These are phyloP conservation scores for Trypanosoma cruzi DNA, from an alignment of 208 protist species.

Conservation along the genomic window DNA sequence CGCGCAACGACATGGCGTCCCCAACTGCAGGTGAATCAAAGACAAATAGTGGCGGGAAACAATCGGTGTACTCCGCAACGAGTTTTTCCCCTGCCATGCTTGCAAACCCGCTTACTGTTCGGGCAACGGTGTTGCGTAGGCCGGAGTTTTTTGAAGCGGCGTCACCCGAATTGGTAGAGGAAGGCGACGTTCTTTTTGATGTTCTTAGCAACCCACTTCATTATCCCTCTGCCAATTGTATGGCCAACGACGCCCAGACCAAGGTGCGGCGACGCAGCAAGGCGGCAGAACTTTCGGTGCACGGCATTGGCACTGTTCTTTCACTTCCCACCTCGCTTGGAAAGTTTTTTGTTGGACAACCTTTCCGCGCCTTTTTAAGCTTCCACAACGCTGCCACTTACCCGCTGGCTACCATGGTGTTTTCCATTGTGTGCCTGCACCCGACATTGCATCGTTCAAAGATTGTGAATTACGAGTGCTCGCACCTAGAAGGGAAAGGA, in stretches of 20 bases:
- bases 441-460: conserved; percentile 24
- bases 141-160: conserved; percentile 39
- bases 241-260: not conserved
- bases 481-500: conserved; percentile 21
- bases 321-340: conserved; percentile 53
- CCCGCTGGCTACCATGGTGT: conserved; percentile 30
- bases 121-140: conserved; percentile 54
- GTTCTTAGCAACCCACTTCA: conserved; percentile 39
- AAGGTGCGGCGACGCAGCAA: conserved; percentile 2
- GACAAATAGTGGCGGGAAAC: not conserved
- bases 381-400: conserved; percentile 75
- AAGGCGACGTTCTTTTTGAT: conserved; percentile 74
- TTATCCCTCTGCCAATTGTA: not conserved
- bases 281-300: conserved; percentile 2
- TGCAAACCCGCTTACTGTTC: conserved; percentile 49
- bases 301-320: conserved; percentile 48
- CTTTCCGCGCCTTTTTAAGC: conserved; percentile 64
- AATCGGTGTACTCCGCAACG: conserved; percentile 21
- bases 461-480: conserved; percentile 35
- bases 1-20: conserved; percentile 1
- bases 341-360: conserved; percentile 50
- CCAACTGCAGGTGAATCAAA: not conserved
- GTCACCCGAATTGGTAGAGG: conserved; percentile 49
- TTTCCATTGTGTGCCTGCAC: conserved; percentile 37
- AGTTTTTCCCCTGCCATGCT: conserved; percentile 40